Percentiles rank a stretch among this genome's conserved stretches.
phyloP scores from a whole-genome alignment of 495 filamentous ascomycete genomes.

The Aspergillus affinis region DNA sequence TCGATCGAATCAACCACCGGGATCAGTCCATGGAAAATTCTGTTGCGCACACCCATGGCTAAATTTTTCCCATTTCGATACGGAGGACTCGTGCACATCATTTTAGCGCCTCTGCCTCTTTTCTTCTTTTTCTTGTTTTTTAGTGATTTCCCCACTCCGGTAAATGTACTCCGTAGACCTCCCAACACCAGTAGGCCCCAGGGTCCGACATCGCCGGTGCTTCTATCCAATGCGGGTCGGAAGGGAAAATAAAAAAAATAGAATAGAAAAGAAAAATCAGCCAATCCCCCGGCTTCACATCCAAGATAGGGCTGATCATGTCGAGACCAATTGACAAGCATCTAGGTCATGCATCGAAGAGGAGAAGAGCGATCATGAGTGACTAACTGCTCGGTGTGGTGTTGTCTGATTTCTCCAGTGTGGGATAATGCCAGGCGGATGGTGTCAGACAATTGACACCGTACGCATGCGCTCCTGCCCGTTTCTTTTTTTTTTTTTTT shows the following conservation, averaged over 20 bases:
- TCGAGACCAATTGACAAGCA: slow-evolving; percentile 10
- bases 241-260: no score
- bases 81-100: neutral
- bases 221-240: neutral
- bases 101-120: neutral
- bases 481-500: neutral
- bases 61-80: neutral
- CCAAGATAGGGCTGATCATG: neutral
- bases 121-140: neutral
- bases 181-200: neutral
- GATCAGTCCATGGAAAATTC: slow-evolving; percentile 2
- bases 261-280: no score
- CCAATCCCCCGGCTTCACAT: neutral
- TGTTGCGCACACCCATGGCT: neutral
- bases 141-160: neutral
- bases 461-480: neutral
- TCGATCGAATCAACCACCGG: neutral
- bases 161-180: neutral
- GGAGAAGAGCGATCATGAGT: slow-evolving; percentile 7
- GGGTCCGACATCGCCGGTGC: neutral
- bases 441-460: neutral
- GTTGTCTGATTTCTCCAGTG: slow-evolving; percentile 14
- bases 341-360: slow-evolving; percentile 5
- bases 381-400: slow-evolving; percentile 9
- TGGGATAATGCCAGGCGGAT: slow-evolving; percentile 8